A percentile compares a stretch with the other conserved stretches of the same genome.
Conservation (phyloP, 257 asterid genomes). For the Nicotiana sylvestris region DNA sequence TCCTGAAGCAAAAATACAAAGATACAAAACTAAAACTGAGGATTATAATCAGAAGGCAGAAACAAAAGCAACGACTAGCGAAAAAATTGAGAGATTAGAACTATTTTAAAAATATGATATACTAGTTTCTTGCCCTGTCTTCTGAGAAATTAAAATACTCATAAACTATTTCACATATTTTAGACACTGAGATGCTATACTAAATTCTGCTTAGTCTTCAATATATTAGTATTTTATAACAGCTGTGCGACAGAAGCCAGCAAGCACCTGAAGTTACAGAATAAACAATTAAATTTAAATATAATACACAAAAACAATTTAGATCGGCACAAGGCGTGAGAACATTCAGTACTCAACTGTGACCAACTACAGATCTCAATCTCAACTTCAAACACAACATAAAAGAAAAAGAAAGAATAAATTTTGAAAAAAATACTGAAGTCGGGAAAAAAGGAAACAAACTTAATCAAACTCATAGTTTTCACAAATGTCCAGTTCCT, state of each 20-base stretch:
- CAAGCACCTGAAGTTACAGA: not conserved
- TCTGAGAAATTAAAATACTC: not conserved
- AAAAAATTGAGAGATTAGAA: not conserved
- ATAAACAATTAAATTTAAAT: not conserved
- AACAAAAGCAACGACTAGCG: not conserved
- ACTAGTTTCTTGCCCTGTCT: not conserved
- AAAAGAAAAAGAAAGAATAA: not conserved
- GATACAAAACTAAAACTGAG: too few species aligned
- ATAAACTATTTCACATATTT: not conserved
- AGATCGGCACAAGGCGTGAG: constrained; percentile 4
- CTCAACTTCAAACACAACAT: constrained; percentile 18
- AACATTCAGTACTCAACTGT: not conserved
- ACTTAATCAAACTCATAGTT: not conserved
- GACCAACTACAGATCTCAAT: constrained; percentile 34
- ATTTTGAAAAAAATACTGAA: not conserved
- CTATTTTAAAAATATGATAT: not conserved
- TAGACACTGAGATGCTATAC: not conserved
- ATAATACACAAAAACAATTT: not conserved
- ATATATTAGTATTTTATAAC: not conserved
- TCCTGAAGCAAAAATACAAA: too few species aligned
- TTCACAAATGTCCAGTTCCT: not conserved
- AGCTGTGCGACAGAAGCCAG: not conserved
- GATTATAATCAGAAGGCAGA: too few species aligned
- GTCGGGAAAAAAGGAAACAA: not conserved
- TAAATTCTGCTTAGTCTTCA: constrained; percentile 2